Percentiles rank a stretch among this genome's conserved stretches.
These are phyloP conservation scores for Shiraia bambusicola DNA, from an alignment of 2,329 filamentous ascomycete species.

Conservation along the genomic window DNA sequence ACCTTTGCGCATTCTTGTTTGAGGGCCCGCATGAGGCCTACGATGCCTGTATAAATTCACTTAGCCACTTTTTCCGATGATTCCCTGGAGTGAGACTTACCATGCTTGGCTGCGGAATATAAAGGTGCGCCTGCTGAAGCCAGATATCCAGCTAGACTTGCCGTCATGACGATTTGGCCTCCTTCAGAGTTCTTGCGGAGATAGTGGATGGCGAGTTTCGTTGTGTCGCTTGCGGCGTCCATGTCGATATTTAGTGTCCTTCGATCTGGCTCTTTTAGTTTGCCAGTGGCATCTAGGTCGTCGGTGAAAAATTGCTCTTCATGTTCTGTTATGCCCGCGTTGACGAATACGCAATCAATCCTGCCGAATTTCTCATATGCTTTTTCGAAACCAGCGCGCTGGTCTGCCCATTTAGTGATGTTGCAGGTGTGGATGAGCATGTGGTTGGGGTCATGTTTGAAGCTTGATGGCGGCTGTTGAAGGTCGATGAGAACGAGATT, in stretches of 20 bases:
- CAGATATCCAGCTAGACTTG: conserved; percentile 53
- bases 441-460: conserved; percentile 26
- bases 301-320: conserved; percentile 54
- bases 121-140: conserved; percentile 51
- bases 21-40: conserved; percentile 53
- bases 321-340: conserved; percentile 53
- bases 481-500: conserved; percentile 48
- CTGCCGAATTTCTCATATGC: conserved; percentile 46
- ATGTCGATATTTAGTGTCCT: conserved; percentile 51
- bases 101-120: conserved; percentile 55
- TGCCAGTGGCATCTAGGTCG: conserved; percentile 43
- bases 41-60: conserved; percentile 36
- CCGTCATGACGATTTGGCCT: conserved; percentile 52
- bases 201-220: conserved; percentile 53
- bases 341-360: conserved; percentile 53
- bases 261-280: conserved; percentile 50
- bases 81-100: conserved; percentile 20
- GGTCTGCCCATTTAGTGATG: conserved; percentile 49
- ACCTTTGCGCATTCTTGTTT: conserved; percentile 52
- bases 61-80: background rate
- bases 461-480: conserved; percentile 36
- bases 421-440: conserved; percentile 47
- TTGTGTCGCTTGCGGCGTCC: conserved; percentile 50
- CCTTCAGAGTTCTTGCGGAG: conserved; percentile 46
- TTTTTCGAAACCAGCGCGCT: conserved; percentile 48